Conservation (phyloP, 140 eudicot genomes). For the Ambrosia hybrid region DNA sequence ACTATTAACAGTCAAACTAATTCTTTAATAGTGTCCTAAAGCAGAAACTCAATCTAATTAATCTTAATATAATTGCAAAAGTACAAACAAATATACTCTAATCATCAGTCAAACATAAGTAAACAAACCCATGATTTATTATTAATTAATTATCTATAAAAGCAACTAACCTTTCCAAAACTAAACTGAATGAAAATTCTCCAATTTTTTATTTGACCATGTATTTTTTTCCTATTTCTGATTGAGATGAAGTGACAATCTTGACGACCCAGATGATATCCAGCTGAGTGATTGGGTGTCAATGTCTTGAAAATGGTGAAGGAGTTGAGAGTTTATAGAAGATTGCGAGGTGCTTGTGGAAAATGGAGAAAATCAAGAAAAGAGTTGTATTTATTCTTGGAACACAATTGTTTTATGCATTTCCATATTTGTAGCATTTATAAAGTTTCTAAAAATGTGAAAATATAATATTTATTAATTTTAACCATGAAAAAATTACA, state of each 20-base stretch:
- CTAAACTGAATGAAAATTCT: constrained; percentile 5
- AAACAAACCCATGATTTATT: constrained; percentile 11
- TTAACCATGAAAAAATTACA: no score
- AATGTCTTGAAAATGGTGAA: constrained; percentile 25
- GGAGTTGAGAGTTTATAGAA: constrained; percentile 22
- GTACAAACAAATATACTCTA: constrained; percentile 37
- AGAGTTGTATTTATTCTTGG: constrained; percentile 7
- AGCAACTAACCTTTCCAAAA: constrained; percentile 34
- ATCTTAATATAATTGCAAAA: constrained; percentile 43
- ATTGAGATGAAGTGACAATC: constrained; percentile 40
- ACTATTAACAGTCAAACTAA: constrained; percentile 49
- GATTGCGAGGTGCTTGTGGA: constrained; percentile 40
- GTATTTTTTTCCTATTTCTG: constrained; percentile 8
- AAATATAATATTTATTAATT: no score
- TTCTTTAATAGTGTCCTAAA: constrained; percentile 46
- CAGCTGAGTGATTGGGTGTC: constrained; percentile 27
- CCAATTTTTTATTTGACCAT: constrained; percentile 6
- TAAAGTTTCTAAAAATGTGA: constrained; percentile 15
- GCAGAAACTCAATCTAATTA: constrained; percentile 38
- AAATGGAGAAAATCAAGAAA: constrained; percentile 9
- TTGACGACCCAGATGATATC: constrained; percentile 35
- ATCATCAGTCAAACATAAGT: constrained; percentile 52
- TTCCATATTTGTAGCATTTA: constrained; percentile 8
- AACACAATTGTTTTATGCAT: constrained; percentile 19
- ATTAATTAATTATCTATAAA: constrained; percentile 10